Evolutionary conservation across 2,329 filamentous ascomycete genomes (phyloP).

Genomic region (Colletotrichum paranaense): DNA sequence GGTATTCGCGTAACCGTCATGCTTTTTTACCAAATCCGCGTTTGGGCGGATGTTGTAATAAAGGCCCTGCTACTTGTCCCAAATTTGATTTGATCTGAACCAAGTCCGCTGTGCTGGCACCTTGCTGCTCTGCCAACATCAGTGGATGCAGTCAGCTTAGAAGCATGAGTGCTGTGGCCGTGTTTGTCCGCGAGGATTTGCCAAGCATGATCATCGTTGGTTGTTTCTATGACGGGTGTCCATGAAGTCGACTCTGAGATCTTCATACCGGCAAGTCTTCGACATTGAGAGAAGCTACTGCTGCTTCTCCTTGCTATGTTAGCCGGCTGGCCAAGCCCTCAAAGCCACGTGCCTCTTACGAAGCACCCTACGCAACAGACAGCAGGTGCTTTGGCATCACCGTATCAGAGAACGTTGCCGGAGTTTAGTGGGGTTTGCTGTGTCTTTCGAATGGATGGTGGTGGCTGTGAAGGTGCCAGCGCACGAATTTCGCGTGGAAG

Average conservation of each 20-base stretch:
- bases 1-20: neutral
- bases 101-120: too few relatives aligned
- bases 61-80: neutral
- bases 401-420: neutral
- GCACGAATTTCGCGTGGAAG: conserved; percentile 13
- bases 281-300: neutral
- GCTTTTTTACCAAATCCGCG: neutral
- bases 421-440: conserved; percentile 12
- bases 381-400: neutral
- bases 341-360: conserved; percentile 8
- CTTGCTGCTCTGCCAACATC: neutral
- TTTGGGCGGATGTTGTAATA: neutral
- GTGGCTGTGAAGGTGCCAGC: conserved; percentile 33
- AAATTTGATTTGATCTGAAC: too few relatives aligned
- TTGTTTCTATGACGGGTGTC: neutral
- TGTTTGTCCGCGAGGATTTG: neutral
- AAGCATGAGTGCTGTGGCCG: neutral
- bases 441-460: conserved; percentile 11
- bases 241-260: too few relatives aligned
- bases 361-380: conserved; percentile 1
- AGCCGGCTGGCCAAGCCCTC: neutral
- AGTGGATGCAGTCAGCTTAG: neutral
- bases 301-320: neutral
- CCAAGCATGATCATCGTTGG: neutral
- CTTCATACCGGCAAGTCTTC: neutral